Conservation (phyloP, 2,329 filamentous ascomycete species). For the Anthostomella pinea region DNA sequence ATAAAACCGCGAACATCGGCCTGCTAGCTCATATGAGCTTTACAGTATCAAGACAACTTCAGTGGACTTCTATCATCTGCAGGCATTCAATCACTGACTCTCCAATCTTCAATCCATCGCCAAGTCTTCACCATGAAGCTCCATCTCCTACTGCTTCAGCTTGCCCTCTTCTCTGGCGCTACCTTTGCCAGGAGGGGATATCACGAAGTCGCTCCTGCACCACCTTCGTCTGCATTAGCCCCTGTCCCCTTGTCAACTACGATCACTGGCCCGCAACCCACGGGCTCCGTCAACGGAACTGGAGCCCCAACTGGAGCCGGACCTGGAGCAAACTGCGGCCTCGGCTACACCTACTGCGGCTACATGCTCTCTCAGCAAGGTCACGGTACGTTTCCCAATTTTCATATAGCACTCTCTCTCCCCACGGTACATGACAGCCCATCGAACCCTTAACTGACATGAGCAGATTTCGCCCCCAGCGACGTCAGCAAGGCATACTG, state of each 20-base stretch:
- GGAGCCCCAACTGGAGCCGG: conserved; percentile 16
- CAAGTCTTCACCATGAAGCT: conserved; percentile 15
- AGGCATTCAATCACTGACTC: too few species aligned
- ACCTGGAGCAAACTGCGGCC: conserved; percentile 27
- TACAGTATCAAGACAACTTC: too few species aligned
- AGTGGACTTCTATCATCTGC: too few species aligned
- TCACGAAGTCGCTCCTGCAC: conserved; percentile 8
- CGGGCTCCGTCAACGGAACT: conserved; percentile 7
- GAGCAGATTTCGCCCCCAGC: conserved; percentile 24
- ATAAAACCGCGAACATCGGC: too few species aligned
- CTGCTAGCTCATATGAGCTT: too few species aligned
- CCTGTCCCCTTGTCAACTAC: conserved; percentile 1
- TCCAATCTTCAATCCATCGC: neutral
- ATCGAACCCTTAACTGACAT: too few species aligned
- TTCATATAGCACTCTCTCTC: neutral
- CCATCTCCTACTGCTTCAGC: conserved; percentile 10
- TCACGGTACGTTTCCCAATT: conserved; percentile 25
- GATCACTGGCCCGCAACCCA: conserved; percentile 4
- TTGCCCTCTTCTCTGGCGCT: conserved; percentile 13
- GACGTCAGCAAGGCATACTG: conserved; percentile 31
- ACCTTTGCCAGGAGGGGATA: conserved; percentile 11
- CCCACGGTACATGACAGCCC: too few species aligned
- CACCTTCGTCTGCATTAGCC: conserved; percentile 5
- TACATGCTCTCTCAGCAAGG: conserved; percentile 27
- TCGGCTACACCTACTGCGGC: conserved; percentile 33